Conservation (phyloP, 2,329 filamentous ascomycete species). For the Arthrinium phaeospermum region DNA sequence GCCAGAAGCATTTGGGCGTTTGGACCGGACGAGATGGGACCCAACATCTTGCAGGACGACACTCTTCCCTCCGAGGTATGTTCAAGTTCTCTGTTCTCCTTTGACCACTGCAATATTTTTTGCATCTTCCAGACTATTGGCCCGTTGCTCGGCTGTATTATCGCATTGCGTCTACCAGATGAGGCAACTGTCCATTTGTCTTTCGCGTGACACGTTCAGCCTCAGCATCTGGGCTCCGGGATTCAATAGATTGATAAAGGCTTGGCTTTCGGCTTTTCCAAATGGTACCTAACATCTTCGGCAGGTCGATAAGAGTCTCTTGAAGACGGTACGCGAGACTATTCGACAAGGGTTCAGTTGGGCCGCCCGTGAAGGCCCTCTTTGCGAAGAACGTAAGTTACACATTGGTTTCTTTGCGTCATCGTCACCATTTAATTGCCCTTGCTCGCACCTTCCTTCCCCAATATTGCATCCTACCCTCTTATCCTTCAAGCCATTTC, state of each 20-base stretch:
- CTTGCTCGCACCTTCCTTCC: constrained; percentile 23
- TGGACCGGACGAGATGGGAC: constrained; percentile 90
- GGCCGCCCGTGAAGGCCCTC: constrained; percentile 91
- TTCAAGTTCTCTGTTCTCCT: constrained; percentile 27
- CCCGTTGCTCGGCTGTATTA: constrained; percentile 1
- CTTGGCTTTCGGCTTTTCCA: not conserved
- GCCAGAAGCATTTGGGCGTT: constrained; percentile 98
- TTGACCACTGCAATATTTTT: constrained; percentile 22
- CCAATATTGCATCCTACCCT: constrained; percentile 4
- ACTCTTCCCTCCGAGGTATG: constrained; percentile 85
- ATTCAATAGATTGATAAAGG: not conserved
- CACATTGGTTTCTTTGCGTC: constrained; percentile 28
- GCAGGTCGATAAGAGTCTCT: constrained; percentile 87
- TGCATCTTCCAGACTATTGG: constrained; percentile 16
- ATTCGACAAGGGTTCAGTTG: constrained; percentile 96
- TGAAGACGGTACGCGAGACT: constrained; percentile 86
- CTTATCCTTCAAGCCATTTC: not conserved
- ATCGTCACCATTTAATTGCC: not conserved
- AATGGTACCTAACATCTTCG: constrained; percentile 31
- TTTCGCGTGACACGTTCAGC: constrained; percentile 20
- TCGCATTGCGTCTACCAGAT: constrained; percentile 22
- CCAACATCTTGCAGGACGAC: constrained; percentile 96
- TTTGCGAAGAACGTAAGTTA: constrained; percentile 93
- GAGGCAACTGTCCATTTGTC: constrained; percentile 22
- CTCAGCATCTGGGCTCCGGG: not conserved